These are phyloP conservation scores for Fusarium sp. DNA, from an alignment of 2,329 filamentous ascomycete genomes.

Conservation along the genomic window DNA sequence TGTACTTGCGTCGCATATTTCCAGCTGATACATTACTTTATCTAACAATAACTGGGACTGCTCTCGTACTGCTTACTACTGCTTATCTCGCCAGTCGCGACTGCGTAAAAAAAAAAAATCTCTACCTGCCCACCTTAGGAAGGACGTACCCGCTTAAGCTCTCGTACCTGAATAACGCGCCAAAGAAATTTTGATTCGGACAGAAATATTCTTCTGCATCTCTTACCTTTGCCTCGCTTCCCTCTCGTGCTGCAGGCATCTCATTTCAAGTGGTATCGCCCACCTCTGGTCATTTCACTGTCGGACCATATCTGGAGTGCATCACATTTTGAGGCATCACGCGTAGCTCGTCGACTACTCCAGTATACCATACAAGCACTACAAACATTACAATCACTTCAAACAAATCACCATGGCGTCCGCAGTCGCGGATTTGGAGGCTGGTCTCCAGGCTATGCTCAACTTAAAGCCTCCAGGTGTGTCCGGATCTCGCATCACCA, in stretches of 20 bases:
- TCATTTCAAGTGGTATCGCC: constrained; percentile 13
- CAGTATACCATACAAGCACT: constrained; percentile 34
- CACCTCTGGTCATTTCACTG: constrained; percentile 17
- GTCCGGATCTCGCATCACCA: constrained; percentile 88
- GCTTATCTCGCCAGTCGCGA: constrained; percentile 35
- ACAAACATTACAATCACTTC: constrained; percentile 9
- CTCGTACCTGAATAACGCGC: constrained; percentile 35
- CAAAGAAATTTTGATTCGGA: constrained; percentile 22
- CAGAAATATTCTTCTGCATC: constrained; percentile 11
- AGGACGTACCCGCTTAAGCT: constrained; percentile 29
- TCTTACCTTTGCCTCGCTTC: constrained; percentile 2
- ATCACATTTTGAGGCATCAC: constrained; percentile 27
- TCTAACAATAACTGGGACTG: constrained; percentile 2
- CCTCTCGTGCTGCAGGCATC: constrained; percentile 31
- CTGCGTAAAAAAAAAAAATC: constrained; percentile 38
- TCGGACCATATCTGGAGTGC: constrained; percentile 19
- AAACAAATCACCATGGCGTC: constrained; percentile 68
- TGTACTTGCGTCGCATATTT: constrained; percentile 35
- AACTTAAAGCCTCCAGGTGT: constrained; percentile 91
- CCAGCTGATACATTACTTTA: constrained; percentile 8
- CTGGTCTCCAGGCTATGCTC: constrained; percentile 90
- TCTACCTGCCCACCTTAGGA: constrained; percentile 16
- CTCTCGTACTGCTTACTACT: constrained; percentile 37
- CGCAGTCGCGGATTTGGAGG: constrained; percentile 89
- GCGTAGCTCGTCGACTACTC: constrained; percentile 32